Percentiles rank a stretch among this genome's conserved stretches.
phyloP scores from a whole-genome alignment of 805 yeast genomes.

The Nadsonia fulvescens region DNA sequence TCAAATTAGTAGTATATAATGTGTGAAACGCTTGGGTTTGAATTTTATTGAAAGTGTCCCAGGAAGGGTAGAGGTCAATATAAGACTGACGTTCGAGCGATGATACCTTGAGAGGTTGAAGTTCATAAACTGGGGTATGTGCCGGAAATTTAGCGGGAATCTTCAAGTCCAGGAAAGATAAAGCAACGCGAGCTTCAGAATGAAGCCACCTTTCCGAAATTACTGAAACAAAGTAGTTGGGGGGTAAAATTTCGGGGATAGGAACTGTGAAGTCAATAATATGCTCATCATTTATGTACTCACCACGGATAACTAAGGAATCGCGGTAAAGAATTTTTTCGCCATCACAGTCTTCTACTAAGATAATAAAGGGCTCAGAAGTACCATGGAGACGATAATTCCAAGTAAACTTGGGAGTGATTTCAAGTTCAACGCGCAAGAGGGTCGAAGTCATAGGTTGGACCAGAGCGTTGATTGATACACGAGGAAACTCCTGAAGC shows the following conservation, averaged over 20 bases:
- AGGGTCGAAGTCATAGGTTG: slow-evolving; percentile 67
- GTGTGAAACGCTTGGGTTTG: slow-evolving; percentile 57
- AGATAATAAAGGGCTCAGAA: slow-evolving; percentile 45
- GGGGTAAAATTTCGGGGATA: slow-evolving; percentile 35
- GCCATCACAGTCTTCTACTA: slow-evolving; percentile 76
- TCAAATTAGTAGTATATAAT: slow-evolving; percentile 39
- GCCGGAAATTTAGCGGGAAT: slow-evolving; percentile 50
- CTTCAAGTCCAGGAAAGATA: slow-evolving; percentile 31
- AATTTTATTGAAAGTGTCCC: slow-evolving; percentile 43
- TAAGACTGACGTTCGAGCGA: slow-evolving; percentile 34
- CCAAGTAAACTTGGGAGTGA: slow-evolving; percentile 69
- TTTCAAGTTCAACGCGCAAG: slow-evolving; percentile 44
- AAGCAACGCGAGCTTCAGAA: slow-evolving; percentile 47
- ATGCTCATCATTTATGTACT: slow-evolving; percentile 35
- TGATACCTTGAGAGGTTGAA: slow-evolving; percentile 30
- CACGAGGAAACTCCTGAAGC: slow-evolving; percentile 54
- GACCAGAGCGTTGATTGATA: slow-evolving; percentile 37
- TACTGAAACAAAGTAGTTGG: slow-evolving; percentile 54
- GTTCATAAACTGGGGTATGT: slow-evolving; percentile 37
- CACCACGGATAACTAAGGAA: slow-evolving; percentile 30
- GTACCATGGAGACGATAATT: slow-evolving; percentile 42
- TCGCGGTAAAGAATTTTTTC: slow-evolving; percentile 50
- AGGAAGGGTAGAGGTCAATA: slow-evolving; percentile 24
- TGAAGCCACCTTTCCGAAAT: slow-evolving; percentile 79
- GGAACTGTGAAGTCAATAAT: slow-evolving; percentile 49